These are phyloP conservation scores for Coelastrella sp. DNA, from an alignment of 139 green algal species.

Conservation along the genomic window DNA sequence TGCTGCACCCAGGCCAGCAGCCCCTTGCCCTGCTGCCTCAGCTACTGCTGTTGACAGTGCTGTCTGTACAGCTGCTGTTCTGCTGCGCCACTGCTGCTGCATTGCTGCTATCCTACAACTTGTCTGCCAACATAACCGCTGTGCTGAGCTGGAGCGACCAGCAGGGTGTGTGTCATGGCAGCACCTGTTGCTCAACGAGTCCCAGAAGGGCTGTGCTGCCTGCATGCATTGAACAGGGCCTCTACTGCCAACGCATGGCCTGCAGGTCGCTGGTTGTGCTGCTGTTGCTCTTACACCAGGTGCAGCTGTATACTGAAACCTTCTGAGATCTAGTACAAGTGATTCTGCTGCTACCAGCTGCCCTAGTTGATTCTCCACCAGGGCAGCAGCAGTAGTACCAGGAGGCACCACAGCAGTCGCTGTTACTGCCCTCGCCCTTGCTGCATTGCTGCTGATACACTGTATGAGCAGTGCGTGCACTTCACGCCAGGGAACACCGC, in stretches of 20 bases:
- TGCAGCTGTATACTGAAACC: not conserved
- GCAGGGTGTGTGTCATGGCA: not conserved
- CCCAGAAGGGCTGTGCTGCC: too few species aligned
- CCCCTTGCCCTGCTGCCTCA: not conserved
- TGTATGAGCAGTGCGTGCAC: not conserved
- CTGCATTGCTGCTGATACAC: slow-evolving; percentile 8
- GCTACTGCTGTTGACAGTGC: slow-evolving; percentile 33
- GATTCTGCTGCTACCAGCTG: not conserved
- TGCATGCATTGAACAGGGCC: too few species aligned
- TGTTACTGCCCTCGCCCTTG: not conserved
- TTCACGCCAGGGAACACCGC: slow-evolving; percentile 55
- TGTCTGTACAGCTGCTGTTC: not conserved
- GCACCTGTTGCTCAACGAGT: too few species aligned
- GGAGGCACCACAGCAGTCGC: not conserved
- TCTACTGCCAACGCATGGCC: slow-evolving; percentile 8
- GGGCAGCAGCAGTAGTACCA: slow-evolving; percentile 8
- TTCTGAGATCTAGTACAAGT: not conserved
- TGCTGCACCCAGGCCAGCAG: not conserved
- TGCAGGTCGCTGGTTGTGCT: not conserved
- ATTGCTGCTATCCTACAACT: not conserved
- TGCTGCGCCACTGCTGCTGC: not conserved
- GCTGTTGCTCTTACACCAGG: not conserved
- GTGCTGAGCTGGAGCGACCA: not conserved
- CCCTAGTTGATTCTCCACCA: not conserved
- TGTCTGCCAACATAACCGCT: not conserved